phyloP scores from a whole-genome alignment of 306 rosid species.

The Erythrophleum fordii region DNA sequence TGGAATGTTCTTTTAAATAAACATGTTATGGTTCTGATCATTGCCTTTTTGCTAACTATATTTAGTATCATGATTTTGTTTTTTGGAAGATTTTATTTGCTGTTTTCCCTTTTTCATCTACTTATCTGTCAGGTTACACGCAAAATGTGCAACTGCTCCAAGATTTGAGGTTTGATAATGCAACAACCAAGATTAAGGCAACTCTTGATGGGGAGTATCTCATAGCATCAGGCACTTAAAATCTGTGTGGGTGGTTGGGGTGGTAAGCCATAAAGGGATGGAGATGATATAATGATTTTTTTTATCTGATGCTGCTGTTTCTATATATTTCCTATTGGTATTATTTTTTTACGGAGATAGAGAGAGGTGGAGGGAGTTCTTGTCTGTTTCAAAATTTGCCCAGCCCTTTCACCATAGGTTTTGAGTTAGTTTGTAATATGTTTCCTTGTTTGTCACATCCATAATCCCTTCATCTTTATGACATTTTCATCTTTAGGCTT shows the following conservation, averaged over 20 bases:
- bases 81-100: not conserved
- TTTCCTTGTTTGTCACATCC: not conserved
- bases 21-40: not conserved
- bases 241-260: not conserved
- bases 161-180: slow-evolving; percentile 80
- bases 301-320: not conserved
- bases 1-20: not conserved
- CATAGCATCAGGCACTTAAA: slow-evolving; percentile 75
- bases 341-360: not conserved
- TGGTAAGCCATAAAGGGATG: not conserved
- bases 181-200: slow-evolving; percentile 83
- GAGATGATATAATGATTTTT: not conserved
- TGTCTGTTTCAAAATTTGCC: not conserved
- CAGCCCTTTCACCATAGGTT: not conserved
- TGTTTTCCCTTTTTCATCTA: not conserved
- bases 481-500: not conserved
- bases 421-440: not conserved
- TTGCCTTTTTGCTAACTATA: not conserved
- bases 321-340: not conserved
- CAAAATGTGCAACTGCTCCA: slow-evolving; percentile 73
- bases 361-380: too few species aligned
- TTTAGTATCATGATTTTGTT: not conserved
- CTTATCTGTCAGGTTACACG: slow-evolving; percentile 59
- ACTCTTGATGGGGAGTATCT: slow-evolving; percentile 87
- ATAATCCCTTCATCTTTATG: not conserved